Evolutionary conservation across 352 stramenopile species (phyloP).

Genomic region (Aphanomyces cochlioides): DNA sequence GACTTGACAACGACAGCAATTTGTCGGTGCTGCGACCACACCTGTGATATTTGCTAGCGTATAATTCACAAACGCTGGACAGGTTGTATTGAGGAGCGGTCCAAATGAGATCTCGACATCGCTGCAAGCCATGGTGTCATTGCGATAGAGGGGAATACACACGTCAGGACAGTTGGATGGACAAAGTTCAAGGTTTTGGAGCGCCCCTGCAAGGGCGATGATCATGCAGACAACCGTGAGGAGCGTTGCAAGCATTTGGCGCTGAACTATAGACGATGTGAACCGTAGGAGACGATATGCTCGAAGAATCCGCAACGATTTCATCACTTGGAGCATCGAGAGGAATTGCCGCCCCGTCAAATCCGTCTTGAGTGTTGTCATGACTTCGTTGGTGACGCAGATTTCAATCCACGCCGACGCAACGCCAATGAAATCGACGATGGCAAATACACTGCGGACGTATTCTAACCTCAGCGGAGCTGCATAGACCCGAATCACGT

Average conservation of each 20-base stretch:
- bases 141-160: constrained; percentile 28
- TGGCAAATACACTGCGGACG: constrained; percentile 43
- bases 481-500: constrained; percentile 54
- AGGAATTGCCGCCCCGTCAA: constrained; percentile 24
- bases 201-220: constrained; percentile 57
- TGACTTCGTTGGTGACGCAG: background rate
- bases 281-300: constrained; percentile 73
- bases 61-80: constrained; percentile 3
- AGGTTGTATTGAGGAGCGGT: background rate
- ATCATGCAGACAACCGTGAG: constrained; percentile 71
- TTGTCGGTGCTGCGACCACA: background rate
- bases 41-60: background rate
- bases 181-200: constrained; percentile 69
- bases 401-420: constrained; percentile 54
- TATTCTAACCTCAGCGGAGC: constrained; percentile 65
- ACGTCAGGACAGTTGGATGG: constrained; percentile 18
- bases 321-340: constrained; percentile 41
- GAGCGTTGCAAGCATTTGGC: constrained; percentile 54
- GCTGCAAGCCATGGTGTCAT: constrained; percentile 34
- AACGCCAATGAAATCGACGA: constrained; percentile 59
- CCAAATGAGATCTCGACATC: constrained; percentile 1
- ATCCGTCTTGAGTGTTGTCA: constrained; percentile 26
- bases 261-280: constrained; percentile 64
- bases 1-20: constrained; percentile 46
- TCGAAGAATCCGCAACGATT: constrained; percentile 59